Conservation (phyloP, 345 rosid species). For the Viola odorata region DNA sequence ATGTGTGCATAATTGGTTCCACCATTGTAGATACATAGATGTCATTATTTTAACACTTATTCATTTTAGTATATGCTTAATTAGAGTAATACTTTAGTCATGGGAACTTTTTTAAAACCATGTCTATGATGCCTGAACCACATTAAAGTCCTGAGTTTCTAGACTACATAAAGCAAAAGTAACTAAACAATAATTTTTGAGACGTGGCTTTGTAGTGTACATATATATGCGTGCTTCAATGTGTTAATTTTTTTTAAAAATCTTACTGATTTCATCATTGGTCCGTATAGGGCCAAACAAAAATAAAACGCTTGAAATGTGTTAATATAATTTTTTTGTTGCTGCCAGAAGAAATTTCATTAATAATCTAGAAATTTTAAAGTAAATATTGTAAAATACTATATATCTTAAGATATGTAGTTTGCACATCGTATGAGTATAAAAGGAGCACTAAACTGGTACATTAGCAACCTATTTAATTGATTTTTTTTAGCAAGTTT, state of each 20-base stretch:
- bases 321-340: background rate
- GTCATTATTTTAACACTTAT: constrained; percentile 26
- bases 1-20: constrained; percentile 67
- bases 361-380: too few relatives aligned
- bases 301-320: background rate
- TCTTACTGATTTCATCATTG: background rate
- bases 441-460: too few relatives aligned
- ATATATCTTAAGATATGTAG: too few relatives aligned
- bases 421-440: too few relatives aligned
- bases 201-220: constrained; percentile 47
- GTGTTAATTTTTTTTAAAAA: too few relatives aligned
- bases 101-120: constrained; percentile 41
- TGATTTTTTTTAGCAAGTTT: too few relatives aligned
- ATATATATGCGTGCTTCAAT: constrained; percentile 25
- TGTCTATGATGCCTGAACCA: constrained; percentile 70
- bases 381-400: too few relatives aligned
- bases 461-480: too few relatives aligned
- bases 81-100: constrained; percentile 10
- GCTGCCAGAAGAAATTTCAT: too few relatives aligned
- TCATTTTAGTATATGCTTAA: background rate
- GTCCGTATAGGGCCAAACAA: background rate
- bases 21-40: constrained; percentile 32
- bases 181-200: background rate
- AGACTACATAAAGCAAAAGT: constrained; percentile 17
- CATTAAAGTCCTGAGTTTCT: constrained; percentile 27